Percentiles rank a stretch among this genome's conserved stretches.
Conservation (phyloP, 768 basidiomycete genomes). For the Hortiboletus flavorubellus region DNA sequence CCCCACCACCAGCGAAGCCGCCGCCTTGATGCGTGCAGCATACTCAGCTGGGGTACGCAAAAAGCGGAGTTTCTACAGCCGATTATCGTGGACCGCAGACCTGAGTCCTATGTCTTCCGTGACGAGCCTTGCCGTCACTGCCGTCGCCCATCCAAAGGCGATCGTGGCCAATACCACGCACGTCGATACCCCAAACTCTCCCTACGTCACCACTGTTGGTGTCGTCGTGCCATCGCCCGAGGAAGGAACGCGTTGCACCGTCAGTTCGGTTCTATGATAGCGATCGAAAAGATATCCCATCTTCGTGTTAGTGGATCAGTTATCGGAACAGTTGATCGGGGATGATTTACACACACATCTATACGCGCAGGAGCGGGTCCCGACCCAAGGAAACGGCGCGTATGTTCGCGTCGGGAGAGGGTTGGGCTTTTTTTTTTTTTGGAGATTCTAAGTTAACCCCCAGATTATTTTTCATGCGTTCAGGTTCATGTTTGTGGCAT, state of each 20-base stretch:
- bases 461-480: neutral
- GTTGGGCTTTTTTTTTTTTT: neutral
- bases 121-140: slow-evolving; percentile 10
- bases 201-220: slow-evolving; percentile 2
- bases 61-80: slow-evolving; percentile 31
- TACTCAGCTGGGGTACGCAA: slow-evolving; percentile 33
- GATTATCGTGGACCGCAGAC: slow-evolving; percentile 31
- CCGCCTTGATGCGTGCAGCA: slow-evolving; percentile 30
- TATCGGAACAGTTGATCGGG: neutral
- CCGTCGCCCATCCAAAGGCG: slow-evolving; percentile 19
- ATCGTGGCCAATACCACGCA: slow-evolving; percentile 5
- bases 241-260: neutral
- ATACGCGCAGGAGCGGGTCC: neutral
- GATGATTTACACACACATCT: neutral
- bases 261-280: slow-evolving; percentile 21
- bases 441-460: slow-evolving; percentile 6
- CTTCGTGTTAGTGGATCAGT: neutral
- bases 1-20: slow-evolving; percentile 19
- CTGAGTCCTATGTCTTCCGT: slow-evolving; percentile 22
- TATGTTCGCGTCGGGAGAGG: neutral
- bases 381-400: neutral
- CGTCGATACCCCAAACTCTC: slow-evolving; percentile 1
- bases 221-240: slow-evolving; percentile 8
- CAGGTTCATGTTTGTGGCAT: slow-evolving; percentile 4
- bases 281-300: neutral